Evolutionary conservation across 805 yeast genomes (phyloP), one percentile per base, ranked within the genome.

Genomic region (Candida sonorensis): DNA sequence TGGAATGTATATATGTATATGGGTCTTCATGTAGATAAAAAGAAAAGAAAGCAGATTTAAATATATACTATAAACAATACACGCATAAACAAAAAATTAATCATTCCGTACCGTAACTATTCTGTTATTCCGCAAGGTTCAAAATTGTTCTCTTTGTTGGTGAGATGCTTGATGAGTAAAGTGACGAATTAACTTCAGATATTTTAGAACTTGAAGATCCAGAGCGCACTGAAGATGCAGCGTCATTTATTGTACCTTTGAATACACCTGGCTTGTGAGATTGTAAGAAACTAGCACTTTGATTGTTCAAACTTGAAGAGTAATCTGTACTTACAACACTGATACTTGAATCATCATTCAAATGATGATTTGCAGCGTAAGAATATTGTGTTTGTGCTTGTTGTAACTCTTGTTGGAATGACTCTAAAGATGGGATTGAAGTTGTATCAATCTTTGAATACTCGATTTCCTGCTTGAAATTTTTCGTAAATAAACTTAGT

Each of bases 401-500:
- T n/a, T n/a, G n/a, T n/a, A n/a, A n/a, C n/a, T 22, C 12, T 22
- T 24, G 21, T 13, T 25, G 34, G 20, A 47, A 29, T 20, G 34
- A 34, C 17, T 40, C 39, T 29, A 48, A 33, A 15, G 41, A 36
- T 17, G 41, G 26, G 5, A 30, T 33, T 7, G 39, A 39, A 43
- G 54, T 24, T 50, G 49, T 35, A 46, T 52, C 45, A 41, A 55
- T 51, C 35, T 59, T 53, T 49, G 71, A 56, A 14, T 44, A 44
- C 20, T 49, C 62, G 35, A 87, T 77, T 44, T 86, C 95, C 6
- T 61, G 67, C 17, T 62, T 61, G 56, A 86, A 86, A 51, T 85
- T 83, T 58, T 69, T 69, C 42, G 66, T 66, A 60, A 72, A 84
- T 36, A 85, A 57, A 21, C 67, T 71, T 23, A 75, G 68, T 58